Base-by-base conservation (phyloP, 2,329 filamentous ascomycete genomes). In the Cryphonectria parasitica region DNA sequence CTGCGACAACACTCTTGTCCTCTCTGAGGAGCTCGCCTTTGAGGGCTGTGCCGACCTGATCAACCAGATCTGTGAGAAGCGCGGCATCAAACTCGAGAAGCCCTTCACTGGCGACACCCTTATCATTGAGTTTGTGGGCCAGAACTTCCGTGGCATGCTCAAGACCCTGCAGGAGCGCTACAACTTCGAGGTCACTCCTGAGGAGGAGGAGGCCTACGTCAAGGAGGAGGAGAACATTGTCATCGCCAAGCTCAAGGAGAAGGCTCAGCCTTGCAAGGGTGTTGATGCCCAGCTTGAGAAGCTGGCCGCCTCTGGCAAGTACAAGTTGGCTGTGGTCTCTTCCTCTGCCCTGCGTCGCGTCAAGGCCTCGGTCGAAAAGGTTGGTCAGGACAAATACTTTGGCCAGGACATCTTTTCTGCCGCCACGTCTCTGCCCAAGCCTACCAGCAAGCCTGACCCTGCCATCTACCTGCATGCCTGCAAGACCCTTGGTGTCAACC, bases 141-240 rank as follows among this genome's bases (percentile, higher is more conserved):
- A 96, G 81, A 97, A 97, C 87, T 97, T 97, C 88, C 93, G 94
- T 75, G 93, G 93, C 82, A 97, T 97, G 93, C 90, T 97, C 83
- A 82, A 85, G 71, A 89, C 89, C 72, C 89, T 97, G 72, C 90
- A 94, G 81, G 83, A 89, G 80, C 91, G 92, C 81, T 90, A 93
- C 85, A 85, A 86, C 81, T 95, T 97, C 82, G 82, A 86, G 67
- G 88, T 97, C 82, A 76, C 82, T 36, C 80, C 86, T 28, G 89
- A 88, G 2, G 92, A 97, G 78, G 82, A 94, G 70, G 90, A 96
- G 76, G 80, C 79, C 56, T 97, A 93, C 79, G 93, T 97, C 73
- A 86, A 84, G 76, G 86, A 86, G 76, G 94, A 97, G 82, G 92
- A 97, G 79, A 92, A 93, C 77, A 89, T 90, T 74, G 94, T 97